Evolutionary conservation across 2,329 filamentous ascomycete genomes (phyloP), one percentile per base, ranked within the genome.

Genomic region (Fusarium newnesense): DNA sequence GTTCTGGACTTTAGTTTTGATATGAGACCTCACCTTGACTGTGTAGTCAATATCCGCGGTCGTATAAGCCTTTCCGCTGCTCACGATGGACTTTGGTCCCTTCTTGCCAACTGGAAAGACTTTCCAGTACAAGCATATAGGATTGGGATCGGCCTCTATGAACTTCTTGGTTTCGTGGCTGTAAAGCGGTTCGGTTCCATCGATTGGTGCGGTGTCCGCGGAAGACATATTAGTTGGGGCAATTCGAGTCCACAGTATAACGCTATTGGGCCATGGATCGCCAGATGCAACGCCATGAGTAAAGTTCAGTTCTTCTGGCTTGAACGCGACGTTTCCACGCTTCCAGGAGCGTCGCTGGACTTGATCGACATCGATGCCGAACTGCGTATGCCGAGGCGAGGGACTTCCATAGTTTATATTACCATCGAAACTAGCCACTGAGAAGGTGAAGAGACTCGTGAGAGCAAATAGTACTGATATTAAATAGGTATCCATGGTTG

Each of bases 331-430:
- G 8, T 40, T 62, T 15, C 60, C 52, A 9, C 60, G 60, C 37
- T 62, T 62, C 60, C 60, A 62, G 5, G 60, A 62, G 19, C 60
- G 60, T 5, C 60, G 42, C 26, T 46, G 39, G 9, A 59, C 28
- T 28, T 32, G 40, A 4, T 44, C 24, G 1, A 62, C 21, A 4
- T 62, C 52, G 19, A 64, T 47, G 15, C 61, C 44, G 30, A 64
- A 43, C n/a, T 60, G 54, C 4, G 56, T 49, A 10, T 64, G 61
- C 9, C 61, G 43, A 40, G 28, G 54, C 3, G 54, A 60, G 10
- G 61, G 61, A 2, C 54, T 64, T 6, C 54, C 36, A 18, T 52
- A 64, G 24, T 64, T 64, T 19, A 64, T 64, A 28, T 64, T 64
- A 9, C 30, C 37, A 10, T 52, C 44, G 3, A 64, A 64, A 19